Conservation (phyloP, 768 basidiomycete genomes). For the Goffeauzyma gilvescens region DNA sequence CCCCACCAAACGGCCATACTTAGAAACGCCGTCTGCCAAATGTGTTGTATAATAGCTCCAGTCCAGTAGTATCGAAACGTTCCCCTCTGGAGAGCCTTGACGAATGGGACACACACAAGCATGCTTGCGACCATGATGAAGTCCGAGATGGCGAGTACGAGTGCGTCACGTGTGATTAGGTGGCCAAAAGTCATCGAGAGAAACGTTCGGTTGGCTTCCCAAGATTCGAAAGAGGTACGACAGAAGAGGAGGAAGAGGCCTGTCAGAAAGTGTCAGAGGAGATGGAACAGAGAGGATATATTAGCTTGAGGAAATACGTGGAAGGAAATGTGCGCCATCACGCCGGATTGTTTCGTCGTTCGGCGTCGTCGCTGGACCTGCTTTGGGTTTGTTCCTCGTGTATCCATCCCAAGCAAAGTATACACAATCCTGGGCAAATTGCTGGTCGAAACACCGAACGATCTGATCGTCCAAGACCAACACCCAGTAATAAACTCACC, state of each 20-base stretch:
- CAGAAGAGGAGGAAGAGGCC: slow-evolving; percentile 56
- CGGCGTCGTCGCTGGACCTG: too few species aligned
- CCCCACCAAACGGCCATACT: slow-evolving; percentile 67
- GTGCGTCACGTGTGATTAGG: slow-evolving; percentile 69
- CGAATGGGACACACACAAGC: slow-evolving; percentile 59
- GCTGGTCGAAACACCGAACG: too few species aligned
- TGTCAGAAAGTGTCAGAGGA: slow-evolving; percentile 35
- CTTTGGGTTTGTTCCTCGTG: too few species aligned
- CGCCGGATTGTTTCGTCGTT: too few species aligned
- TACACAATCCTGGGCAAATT: too few species aligned
- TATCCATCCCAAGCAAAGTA: too few species aligned
- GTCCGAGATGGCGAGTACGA: slow-evolving; percentile 66
- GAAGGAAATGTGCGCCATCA: too few species aligned
- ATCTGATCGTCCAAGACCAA: too few species aligned
- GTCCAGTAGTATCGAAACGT: slow-evolving; percentile 66
- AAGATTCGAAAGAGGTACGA: slow-evolving; percentile 41
- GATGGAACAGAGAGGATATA: too few species aligned
- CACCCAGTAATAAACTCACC: too few species aligned
- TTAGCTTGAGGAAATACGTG: too few species aligned
- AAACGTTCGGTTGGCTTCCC: slow-evolving; percentile 54
- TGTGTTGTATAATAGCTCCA: slow-evolving; percentile 61
- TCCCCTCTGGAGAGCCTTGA: slow-evolving; percentile 51
- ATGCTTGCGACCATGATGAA: slow-evolving; percentile 60
- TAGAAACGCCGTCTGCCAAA: slow-evolving; percentile 56
- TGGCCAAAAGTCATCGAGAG: slow-evolving; percentile 62